phyloP scores from a whole-genome alignment of 257 asterid genomes.

The Solanum peruvianum region DNA sequence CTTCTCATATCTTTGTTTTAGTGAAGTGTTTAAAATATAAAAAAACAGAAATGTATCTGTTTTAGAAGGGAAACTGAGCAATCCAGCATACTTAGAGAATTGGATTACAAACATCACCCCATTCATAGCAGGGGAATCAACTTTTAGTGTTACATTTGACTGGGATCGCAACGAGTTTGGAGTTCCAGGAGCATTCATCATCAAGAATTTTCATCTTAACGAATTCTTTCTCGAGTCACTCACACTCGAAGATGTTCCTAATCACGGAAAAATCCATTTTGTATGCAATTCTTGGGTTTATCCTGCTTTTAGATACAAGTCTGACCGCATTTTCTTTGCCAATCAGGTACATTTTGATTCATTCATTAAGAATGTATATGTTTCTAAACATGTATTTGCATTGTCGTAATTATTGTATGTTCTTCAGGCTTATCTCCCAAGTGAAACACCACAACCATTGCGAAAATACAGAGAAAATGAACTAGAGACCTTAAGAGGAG shows the following conservation, averaged over 20 bases:
- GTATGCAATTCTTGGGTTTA: not conserved
- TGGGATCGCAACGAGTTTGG: not conserved
- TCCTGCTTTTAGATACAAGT: not conserved
- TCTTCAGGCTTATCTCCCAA: slow-evolving; percentile 9
- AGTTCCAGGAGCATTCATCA: not conserved
- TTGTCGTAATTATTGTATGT: not conserved
- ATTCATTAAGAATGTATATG: too few relatives aligned
- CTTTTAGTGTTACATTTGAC: not conserved
- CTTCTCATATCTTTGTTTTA: not conserved
- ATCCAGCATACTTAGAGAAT: slow-evolving; percentile 11
- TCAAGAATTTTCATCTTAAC: not conserved
- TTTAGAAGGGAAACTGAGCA: slow-evolving; percentile 13
- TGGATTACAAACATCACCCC: not conserved
- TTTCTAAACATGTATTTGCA: not conserved
- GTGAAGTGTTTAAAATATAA: not conserved
- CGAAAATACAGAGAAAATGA: not conserved
- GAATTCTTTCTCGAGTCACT: not conserved
- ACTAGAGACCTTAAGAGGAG: not conserved
- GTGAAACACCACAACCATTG: not conserved
- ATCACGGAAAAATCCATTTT: not conserved
- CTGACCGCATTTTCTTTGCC: not conserved
- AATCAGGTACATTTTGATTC: not conserved
- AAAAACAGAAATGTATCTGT: not conserved
- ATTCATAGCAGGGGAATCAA: slow-evolving; percentile 10
- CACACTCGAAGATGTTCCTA: not conserved